phyloP scores from a whole-genome alignment of 208 protist species.

The Trichomonas tenax region DNA sequence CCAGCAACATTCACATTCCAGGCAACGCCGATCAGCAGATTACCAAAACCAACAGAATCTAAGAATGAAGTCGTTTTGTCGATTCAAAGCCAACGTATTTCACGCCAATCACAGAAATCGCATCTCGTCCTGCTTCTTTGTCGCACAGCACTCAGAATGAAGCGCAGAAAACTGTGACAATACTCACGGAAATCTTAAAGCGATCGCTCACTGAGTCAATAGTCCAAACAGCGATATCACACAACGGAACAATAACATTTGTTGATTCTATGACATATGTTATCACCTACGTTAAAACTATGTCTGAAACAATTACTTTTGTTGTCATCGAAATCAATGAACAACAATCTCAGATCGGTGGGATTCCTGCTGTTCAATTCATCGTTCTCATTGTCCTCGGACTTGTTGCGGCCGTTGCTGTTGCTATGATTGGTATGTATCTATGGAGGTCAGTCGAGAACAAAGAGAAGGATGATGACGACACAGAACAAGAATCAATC shows the following conservation, averaged over 20 bases:
- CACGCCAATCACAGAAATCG: no score
- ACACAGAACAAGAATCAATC: neutral
- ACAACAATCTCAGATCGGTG: neutral
- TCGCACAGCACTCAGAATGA: no score
- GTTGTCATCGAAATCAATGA: neutral
- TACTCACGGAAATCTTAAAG: no score
- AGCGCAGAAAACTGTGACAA: no score
- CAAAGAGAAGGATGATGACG: neutral
- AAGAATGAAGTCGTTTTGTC: no score
- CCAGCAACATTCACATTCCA: no score
- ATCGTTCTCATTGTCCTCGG: neutral
- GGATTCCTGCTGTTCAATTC: neutral
- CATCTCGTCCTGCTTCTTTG: no score
- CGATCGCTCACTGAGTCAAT: no score
- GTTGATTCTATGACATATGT: neutral
- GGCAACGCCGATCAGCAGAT: no score
- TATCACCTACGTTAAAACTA: neutral
- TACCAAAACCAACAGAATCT: no score
- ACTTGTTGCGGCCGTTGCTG: neutral
- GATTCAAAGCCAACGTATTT: no score
- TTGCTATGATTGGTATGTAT: neutral
- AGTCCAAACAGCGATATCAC: neutral
- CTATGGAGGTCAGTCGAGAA: neutral
- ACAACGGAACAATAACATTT: neutral
- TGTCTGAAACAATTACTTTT: neutral